Conservation (phyloP, 2,329 filamentous ascomycete genomes). For the Aspergillus puulaauensis region DNA sequence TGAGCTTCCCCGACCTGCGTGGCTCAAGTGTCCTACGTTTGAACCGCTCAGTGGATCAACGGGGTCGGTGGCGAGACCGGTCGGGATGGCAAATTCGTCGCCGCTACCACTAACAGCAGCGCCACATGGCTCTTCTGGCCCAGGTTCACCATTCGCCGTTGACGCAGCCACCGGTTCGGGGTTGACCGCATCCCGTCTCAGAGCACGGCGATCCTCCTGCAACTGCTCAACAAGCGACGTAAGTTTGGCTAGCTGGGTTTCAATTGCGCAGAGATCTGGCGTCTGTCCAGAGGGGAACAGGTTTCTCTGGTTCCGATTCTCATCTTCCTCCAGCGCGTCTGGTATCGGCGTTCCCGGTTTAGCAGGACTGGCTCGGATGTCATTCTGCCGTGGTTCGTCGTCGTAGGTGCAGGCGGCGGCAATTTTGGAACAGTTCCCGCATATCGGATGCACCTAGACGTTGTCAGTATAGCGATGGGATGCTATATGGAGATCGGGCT, state of each 20-base stretch:
- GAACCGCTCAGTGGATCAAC: conserved; percentile 43
- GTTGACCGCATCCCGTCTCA: conserved; percentile 14
- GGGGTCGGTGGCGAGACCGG: conserved; percentile 40
- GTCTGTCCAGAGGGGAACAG: conserved; percentile 24
- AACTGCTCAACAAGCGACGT: conserved; percentile 46
- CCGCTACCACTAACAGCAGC: conserved; percentile 30
- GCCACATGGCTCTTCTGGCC: conserved; percentile 34
- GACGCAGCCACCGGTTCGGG: no score
- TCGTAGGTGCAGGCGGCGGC: conserved; percentile 45
- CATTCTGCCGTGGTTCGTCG: not conserved
- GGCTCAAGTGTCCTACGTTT: conserved; percentile 43
- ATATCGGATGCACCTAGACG: conserved; percentile 39
- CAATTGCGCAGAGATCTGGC: conserved; percentile 30
- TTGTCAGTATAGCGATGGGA: no score
- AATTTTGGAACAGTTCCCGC: conserved; percentile 47
- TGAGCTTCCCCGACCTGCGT: conserved; percentile 35
- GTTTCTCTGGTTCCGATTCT: no score
- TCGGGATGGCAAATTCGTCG: conserved; percentile 45
- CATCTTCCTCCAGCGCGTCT: conserved; percentile 17
- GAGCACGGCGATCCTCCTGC: conserved; percentile 30
- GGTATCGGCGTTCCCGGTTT: conserved; percentile 12
- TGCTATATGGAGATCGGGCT: no score
- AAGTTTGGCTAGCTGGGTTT: conserved; percentile 44
- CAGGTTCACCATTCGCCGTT: conserved; percentile 20
- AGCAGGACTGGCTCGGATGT: no score